These are phyloP conservation scores for Schoenoplectus triqueter DNA, from an alignment of 202 grass and related monocot species.

Conservation along the genomic window DNA sequence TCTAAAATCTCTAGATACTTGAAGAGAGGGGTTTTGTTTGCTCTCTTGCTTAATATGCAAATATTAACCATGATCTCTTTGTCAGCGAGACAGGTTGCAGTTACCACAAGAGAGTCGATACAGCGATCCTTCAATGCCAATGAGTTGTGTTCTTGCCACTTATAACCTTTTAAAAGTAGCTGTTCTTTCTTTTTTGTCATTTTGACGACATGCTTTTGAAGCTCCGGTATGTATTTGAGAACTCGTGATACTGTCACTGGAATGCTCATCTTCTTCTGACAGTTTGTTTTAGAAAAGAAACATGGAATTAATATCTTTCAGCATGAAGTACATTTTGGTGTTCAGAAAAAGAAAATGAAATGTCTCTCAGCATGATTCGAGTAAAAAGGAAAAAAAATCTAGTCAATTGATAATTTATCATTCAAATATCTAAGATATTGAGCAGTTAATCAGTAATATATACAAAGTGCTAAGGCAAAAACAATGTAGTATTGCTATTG, in stretches of 20 bases:
- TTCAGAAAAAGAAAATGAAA: background rate
- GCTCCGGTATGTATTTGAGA: conserved; percentile 85
- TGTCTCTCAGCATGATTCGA: background rate
- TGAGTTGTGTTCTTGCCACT: conserved; percentile 22
- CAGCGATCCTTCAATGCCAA: background rate
- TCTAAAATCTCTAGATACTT: conserved; percentile 62
- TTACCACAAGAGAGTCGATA: conserved; percentile 49
- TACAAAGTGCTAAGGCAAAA: no score
- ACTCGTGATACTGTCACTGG: conserved; percentile 67
- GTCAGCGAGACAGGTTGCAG: conserved; percentile 58
- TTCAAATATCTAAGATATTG: no score
- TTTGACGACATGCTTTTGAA: conserved; percentile 62
- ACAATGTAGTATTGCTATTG: no score
- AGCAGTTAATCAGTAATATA: no score
- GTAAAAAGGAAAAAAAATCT: no score
- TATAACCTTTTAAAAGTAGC: conserved; percentile 45
- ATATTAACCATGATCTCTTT: conserved; percentile 84
- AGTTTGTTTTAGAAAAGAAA: background rate
- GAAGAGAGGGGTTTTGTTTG: conserved; percentile 46
- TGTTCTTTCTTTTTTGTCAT: conserved; percentile 71
- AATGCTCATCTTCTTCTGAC: conserved; percentile 93
- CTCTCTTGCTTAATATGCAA: conserved; percentile 47
- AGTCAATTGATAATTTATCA: no score
- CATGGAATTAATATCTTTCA: background rate
- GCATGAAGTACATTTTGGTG: background rate